A percentile compares a stretch with the other conserved stretches of the same genome.
phyloP scores from a whole-genome alignment of 2,329 filamentous ascomycete genomes.

The Trichoderma semiorbis region DNA sequence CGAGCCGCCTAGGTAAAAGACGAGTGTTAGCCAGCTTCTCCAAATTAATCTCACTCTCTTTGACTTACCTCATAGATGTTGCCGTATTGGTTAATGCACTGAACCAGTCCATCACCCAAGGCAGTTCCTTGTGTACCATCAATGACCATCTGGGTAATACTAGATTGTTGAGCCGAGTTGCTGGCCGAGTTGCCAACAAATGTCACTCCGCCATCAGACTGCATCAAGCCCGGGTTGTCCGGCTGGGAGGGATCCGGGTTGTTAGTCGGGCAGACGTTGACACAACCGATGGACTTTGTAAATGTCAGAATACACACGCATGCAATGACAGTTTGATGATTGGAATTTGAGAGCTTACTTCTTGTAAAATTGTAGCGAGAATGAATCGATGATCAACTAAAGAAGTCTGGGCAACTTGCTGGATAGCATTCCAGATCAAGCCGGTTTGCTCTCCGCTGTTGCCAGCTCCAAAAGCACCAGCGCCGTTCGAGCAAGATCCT shows the following conservation, averaged over 20 bases:
- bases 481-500: neutral
- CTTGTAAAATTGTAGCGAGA: constrained; percentile 10
- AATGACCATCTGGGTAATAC: constrained; percentile 31
- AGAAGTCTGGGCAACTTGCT: constrained; percentile 5
- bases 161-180: constrained; percentile 21
- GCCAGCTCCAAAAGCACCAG: neutral
- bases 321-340: neutral
- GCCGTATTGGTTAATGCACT: constrained; percentile 11
- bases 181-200: constrained; percentile 35
- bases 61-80: constrained; percentile 3
- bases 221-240: constrained; percentile 41
- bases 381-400: constrained; percentile 8
- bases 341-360: neutral
- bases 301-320: neutral
- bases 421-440: constrained; percentile 3
- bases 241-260: constrained; percentile 26
- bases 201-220: constrained; percentile 33
- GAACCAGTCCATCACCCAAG: constrained; percentile 39
- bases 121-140: constrained; percentile 43
- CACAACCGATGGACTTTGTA: constrained; percentile 41
- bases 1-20: constrained; percentile 19
- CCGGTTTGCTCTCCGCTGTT: constrained; percentile 6
- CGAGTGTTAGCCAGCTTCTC: neutral
- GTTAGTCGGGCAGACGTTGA: constrained; percentile 38
- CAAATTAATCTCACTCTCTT: neutral